Evolutionary conservation across 306 rosid species (phyloP).

Genomic region (Inga leiocalycina): DNA sequence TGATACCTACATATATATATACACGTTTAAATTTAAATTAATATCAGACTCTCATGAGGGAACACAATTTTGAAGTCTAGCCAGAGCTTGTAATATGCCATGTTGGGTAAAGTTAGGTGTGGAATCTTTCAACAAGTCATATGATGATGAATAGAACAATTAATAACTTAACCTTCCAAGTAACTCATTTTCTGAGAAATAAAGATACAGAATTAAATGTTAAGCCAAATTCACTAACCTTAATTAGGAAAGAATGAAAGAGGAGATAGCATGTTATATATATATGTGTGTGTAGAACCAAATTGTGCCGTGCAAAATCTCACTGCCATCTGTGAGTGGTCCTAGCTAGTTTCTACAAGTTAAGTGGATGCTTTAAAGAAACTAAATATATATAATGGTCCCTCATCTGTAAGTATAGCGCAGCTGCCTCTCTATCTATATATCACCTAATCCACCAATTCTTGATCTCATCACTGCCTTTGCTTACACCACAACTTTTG

Average conservation of each 20-base stretch:
- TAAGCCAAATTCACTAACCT: background rate
- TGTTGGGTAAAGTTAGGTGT: background rate
- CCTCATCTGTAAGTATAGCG: slow-evolving; percentile 50
- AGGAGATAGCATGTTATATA: background rate
- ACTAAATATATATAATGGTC: slow-evolving; percentile 55
- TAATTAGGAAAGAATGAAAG: slow-evolving; percentile 1
- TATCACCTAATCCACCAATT: slow-evolving; percentile 28
- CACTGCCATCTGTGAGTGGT: slow-evolving; percentile 60
- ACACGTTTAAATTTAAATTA: background rate
- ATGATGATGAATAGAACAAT: background rate
- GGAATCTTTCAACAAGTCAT: background rate
- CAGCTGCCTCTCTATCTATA: slow-evolving; percentile 37
- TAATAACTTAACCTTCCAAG: background rate
- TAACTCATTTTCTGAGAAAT: background rate
- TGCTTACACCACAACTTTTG: slow-evolving; percentile 44
- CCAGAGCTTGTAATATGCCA: background rate
- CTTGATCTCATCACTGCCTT: slow-evolving; percentile 28
- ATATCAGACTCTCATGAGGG: background rate
- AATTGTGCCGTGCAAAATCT: slow-evolving; percentile 58
- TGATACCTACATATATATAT: too few relatives aligned
- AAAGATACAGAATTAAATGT: background rate
- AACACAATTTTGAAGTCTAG: background rate
- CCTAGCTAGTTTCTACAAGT: slow-evolving; percentile 48
- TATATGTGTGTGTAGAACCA: slow-evolving; percentile 4
- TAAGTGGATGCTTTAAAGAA: slow-evolving; percentile 69